A percentile compares a stretch with the other conserved stretches of the same genome.
Evolutionary conservation across 2,329 filamentous ascomycete species (phyloP).

Genomic region (Neofusicoccum sp.): DNA sequence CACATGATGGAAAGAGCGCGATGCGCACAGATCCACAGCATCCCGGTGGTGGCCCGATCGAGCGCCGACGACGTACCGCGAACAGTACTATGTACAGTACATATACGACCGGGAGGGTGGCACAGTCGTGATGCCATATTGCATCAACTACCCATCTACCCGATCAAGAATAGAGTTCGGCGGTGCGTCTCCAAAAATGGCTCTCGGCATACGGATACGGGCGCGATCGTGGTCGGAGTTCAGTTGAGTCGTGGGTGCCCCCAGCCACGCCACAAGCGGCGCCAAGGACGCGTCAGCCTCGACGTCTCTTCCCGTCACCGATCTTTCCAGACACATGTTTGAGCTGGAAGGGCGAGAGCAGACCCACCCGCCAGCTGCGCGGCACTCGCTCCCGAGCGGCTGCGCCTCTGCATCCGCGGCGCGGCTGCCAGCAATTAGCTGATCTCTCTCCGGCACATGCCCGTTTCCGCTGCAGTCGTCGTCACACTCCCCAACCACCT

Average conservation of each 20-base stretch:
- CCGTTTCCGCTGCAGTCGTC: background rate
- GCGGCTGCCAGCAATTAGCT: background rate
- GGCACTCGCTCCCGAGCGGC: background rate
- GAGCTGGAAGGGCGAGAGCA: background rate
- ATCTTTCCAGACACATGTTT: background rate
- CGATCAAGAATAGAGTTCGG: too few species aligned
- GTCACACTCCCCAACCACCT: background rate
- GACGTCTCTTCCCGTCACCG: background rate
- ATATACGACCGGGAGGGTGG: too few species aligned
- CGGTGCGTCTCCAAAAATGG: too few species aligned
- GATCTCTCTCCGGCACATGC: background rate
- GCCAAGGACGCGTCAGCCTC: constrained; percentile 7
- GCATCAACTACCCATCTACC: too few species aligned
- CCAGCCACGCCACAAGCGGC: background rate
- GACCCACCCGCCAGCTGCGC: background rate
- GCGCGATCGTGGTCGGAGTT: background rate
- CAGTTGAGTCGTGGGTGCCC: background rate
- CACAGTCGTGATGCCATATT: too few species aligned
- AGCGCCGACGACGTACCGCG: too few species aligned
- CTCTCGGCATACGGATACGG: too few species aligned
- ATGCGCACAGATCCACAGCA: too few species aligned
- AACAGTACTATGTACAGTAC: too few species aligned
- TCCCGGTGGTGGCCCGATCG: too few species aligned
- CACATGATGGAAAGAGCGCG: too few species aligned
- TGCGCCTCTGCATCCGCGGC: background rate